These are phyloP conservation scores for Pseudonectria buxi DNA, from an alignment of 2,329 filamentous ascomycete species.

Conservation along the genomic window DNA sequence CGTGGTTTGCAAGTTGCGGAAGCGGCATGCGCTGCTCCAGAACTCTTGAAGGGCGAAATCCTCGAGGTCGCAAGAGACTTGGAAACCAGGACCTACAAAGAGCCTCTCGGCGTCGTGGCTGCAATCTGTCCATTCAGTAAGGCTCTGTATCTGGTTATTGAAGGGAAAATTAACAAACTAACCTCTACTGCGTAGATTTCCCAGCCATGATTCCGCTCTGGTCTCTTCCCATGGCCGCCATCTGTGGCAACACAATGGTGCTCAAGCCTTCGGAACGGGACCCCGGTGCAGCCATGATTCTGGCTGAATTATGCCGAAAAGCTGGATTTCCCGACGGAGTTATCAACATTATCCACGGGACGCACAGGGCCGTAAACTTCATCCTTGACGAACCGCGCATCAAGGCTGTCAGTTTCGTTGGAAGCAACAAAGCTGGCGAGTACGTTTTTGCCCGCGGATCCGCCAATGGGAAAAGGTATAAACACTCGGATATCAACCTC, in stretches of 20 bases:
- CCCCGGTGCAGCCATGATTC: slow-evolving; percentile 71
- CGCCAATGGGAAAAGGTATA: slow-evolving; percentile 57
- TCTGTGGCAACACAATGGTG: slow-evolving; percentile 71
- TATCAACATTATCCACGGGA: slow-evolving; percentile 59
- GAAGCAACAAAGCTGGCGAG: slow-evolving; percentile 61
- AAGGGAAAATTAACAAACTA: not conserved
- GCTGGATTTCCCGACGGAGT: slow-evolving; percentile 72
- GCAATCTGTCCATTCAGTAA: slow-evolving; percentile 73
- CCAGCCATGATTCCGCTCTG: slow-evolving; percentile 80
- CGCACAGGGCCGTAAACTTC: slow-evolving; percentile 60
- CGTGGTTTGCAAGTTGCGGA: slow-evolving; percentile 71
- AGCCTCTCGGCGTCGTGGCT: slow-evolving; percentile 68
- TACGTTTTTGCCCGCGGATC: slow-evolving; percentile 62
- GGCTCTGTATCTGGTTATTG: slow-evolving; percentile 13
- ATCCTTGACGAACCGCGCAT: slow-evolving; percentile 62
- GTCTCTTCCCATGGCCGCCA: slow-evolving; percentile 71
- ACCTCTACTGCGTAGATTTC: slow-evolving; percentile 49
- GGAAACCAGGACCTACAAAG: slow-evolving; percentile 71
- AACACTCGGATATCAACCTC: too few species aligned
- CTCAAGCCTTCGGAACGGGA: slow-evolving; percentile 76
- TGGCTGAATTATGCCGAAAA: slow-evolving; percentile 66
- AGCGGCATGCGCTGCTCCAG: slow-evolving; percentile 66
- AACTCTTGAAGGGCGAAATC: slow-evolving; percentile 66
- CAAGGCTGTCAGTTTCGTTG: slow-evolving; percentile 64
- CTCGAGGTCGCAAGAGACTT: slow-evolving; percentile 77